Base-by-base conservation (phyloP, 768 basidiomycete genomes). In the Suillus discolor region DNA sequence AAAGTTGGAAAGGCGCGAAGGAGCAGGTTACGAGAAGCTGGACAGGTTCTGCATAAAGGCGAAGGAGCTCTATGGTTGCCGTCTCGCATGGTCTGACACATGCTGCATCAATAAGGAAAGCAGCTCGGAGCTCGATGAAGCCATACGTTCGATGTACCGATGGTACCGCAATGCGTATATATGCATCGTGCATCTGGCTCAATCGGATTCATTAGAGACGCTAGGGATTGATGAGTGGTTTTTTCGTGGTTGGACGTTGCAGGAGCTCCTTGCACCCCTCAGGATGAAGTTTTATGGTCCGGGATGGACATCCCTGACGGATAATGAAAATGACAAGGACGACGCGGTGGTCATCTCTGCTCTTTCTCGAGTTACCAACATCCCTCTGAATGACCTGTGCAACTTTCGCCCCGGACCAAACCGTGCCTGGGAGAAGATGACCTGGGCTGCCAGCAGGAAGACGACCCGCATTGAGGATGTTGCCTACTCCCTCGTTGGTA, bases 121-220 rank as follows among this genome's bases (percentile, higher is more conserved):
- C 38, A 70, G 69, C 51, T 51, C 69, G 6, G 69, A 70, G 18
- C 66, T 70, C 15, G 57, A 67, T 6, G 69, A 70, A 55, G 65
- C 69, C 55, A 67, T 70, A 25, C 66, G 63, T 13, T 70, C 69
- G 15, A 70, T 70, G 69, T 70, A 64, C 51, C 34, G 34, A n/a
- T 70, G 69, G 69, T 70, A 70, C 23, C 61, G 60, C 4, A 60
- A 67, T 57, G 65, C 68, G 18, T 39, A 67, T 39, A 47, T 70
- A 47, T 70, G 70, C 61, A 47, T 67, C 15, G 68, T 65, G 6
- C 61, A 70, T 54, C 53, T 70, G 6, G 42, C 60, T 25, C 45
- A 51, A 49, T 42, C 60, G 5, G 38, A 60, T 18, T 28, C 42
- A 15, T 38, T 55, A 39, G 31, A n/a, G 41, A 59, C 47, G 13